Percentiles rank a stretch among this genome's conserved stretches.
Conservation (phyloP, 345 rosid species). For the Salix dunnii region DNA sequence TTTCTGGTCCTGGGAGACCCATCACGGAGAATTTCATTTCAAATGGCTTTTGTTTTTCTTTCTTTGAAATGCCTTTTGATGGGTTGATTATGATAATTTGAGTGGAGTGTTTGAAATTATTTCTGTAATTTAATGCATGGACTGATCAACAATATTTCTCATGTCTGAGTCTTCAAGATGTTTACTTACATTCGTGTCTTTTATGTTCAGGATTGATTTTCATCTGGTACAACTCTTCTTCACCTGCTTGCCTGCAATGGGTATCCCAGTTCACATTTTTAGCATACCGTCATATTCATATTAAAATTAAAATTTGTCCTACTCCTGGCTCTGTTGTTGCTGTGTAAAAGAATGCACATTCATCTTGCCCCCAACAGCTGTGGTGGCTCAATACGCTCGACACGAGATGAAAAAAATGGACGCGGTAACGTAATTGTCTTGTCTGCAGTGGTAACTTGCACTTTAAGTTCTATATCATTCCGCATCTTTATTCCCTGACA, state of each 20-base stretch:
- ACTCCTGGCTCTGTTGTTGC: conserved; percentile 12
- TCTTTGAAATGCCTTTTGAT: neutral
- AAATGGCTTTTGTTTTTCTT: neutral
- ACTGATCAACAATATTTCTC: neutral
- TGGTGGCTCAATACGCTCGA: conserved; percentile 88
- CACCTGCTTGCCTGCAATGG: conserved; percentile 88
- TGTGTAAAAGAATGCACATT: conserved; percentile 25
- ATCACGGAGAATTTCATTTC: neutral
- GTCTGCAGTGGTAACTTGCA: neutral
- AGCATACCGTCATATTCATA: conserved; percentile 3
- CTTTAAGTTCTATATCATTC: neutral
- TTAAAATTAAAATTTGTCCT: conserved; percentile 3
- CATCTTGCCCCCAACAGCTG: conserved; percentile 42
- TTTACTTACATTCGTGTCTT: conserved; percentile 22
- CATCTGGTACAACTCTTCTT: conserved; percentile 94
- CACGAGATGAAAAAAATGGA: conserved; percentile 80
- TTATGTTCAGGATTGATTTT: conserved; percentile 70
- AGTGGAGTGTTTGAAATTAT: neutral
- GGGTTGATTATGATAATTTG: neutral
- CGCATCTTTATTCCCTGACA: neutral
- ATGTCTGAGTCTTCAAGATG: neutral
- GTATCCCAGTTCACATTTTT: conserved; percentile 39
- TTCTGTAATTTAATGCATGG: neutral
- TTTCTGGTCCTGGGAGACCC: neutral
- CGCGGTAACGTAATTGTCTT: conserved; percentile 34